Conservation (phyloP, 805 yeast species). For the Candida vartiovaarae region DNA sequence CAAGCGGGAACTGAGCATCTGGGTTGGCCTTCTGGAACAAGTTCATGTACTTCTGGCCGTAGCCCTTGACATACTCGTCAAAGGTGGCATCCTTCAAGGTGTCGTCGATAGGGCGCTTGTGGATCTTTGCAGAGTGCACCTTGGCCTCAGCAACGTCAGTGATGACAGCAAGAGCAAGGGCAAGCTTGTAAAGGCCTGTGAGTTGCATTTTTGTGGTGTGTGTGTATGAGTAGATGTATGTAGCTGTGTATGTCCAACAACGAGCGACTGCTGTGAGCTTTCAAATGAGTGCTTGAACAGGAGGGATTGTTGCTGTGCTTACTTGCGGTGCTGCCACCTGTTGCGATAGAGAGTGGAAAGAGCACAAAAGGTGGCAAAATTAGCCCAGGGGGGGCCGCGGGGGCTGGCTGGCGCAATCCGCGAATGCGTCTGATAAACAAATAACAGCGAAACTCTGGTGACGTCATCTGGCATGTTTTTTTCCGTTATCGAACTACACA, state of each 20-base stretch:
- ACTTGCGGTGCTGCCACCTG: too few relatives aligned
- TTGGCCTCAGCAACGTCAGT: constrained; percentile 47
- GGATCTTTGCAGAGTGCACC: constrained; percentile 48
- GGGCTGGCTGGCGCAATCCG: too few relatives aligned
- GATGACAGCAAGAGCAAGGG: constrained; percentile 20
- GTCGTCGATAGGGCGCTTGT: constrained; percentile 52
- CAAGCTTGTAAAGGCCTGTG: constrained; percentile 17
- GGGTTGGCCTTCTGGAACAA: constrained; percentile 40
- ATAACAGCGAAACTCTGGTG: too few relatives aligned
- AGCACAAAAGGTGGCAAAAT: too few relatives aligned
- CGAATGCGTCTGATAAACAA: too few relatives aligned
- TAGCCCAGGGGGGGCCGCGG: too few relatives aligned
- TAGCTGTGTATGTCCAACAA: neutral
- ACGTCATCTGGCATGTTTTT: too few relatives aligned
- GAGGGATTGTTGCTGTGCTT: too few relatives aligned
- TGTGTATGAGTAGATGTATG: neutral
- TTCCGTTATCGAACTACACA: too few relatives aligned
- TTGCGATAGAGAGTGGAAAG: too few relatives aligned
- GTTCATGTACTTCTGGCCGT: constrained; percentile 56
- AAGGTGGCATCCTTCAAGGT: constrained; percentile 44
- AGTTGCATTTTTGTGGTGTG: constrained; percentile 15
- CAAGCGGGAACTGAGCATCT: constrained; percentile 26
- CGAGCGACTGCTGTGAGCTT: neutral
- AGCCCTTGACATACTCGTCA: constrained; percentile 45
- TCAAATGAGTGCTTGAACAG: too few relatives aligned